Evolutionary conservation across 176 grass and related monocot species (phyloP), one percentile per base, ranked within the genome.

Genomic region (Aegilops tauschii): DNA sequence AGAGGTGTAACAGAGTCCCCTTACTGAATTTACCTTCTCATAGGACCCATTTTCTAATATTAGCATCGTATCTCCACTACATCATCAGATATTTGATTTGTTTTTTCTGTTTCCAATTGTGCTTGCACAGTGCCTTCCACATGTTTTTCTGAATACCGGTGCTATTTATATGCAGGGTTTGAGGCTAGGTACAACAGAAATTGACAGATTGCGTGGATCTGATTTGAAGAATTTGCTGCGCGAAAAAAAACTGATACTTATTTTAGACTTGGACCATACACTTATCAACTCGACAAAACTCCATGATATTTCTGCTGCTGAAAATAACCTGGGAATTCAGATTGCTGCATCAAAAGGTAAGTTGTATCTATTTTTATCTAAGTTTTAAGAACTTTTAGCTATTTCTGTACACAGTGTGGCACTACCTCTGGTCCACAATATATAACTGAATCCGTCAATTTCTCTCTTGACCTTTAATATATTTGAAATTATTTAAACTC

Each of bases 191-290:
- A 79, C 84, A 61, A 77, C 83, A 84, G 93, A 98, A 90, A 98
- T 94, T 69, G 93, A 94, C 34, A 95, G 92, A 83, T 42, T 94
- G 49, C 88, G 92, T 70, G 82, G 81, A 52, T 83, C 82, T 77
- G 90, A 98, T 90, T 71, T 88, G 32, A 98, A 96, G 82, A 92
- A 96, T 73, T 90, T 94, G 61, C 80, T 96, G 75, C 92, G 64
- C 61, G 82, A 91, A 37, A 98, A 88, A 76, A 98, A 93, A 69
- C 77, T 96, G 44, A 83, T 94, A 36, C 80, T 98, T 64, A 91
- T 98, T 80, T 92, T 98, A 87, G 93, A 98, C 86, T 87, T 98
- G 88, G 93, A 96, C 44, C 96, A 96, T 89, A 98, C 96, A 68
- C 73, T 96, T 62, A 91, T 96, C 31, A 94, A 98, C 87, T 98